Evolutionary conservation across 169 alveolate genomes (phyloP).

Genomic region (Eimeria mitis): DNA sequence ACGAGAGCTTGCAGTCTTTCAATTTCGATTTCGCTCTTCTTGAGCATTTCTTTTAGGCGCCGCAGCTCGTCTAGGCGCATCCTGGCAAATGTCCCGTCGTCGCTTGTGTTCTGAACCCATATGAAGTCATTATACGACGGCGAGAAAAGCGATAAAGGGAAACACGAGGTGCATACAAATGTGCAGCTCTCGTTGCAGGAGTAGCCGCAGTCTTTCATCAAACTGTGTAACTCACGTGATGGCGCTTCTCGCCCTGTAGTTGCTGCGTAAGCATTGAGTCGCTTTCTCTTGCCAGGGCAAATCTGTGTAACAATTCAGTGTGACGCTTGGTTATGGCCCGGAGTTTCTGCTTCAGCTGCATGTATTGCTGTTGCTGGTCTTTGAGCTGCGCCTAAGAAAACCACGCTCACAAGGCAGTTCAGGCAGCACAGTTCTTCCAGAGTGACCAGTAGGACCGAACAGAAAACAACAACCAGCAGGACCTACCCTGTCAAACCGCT

Average conservation of each 20-base stretch:
- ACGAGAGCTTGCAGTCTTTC: slow-evolving; percentile 18
- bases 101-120: slow-evolving; percentile 57
- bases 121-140: not conserved
- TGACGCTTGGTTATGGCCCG: slow-evolving; percentile 48
- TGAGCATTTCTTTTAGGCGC: slow-evolving; percentile 34
- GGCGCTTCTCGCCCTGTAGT: slow-evolving; percentile 46
- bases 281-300: slow-evolving; percentile 50
- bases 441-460: not conserved
- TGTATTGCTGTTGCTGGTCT: slow-evolving; percentile 25
- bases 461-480: not conserved
- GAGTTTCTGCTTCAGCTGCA: slow-evolving; percentile 17
- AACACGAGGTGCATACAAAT: too few relatives aligned
- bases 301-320: slow-evolving; percentile 36
- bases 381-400: slow-evolving; percentile 33
- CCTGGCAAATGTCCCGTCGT: slow-evolving; percentile 43
- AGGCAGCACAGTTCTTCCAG: not conserved
- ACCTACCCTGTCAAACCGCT: not conserved
- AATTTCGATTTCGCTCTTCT: slow-evolving; percentile 11
- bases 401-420: not conserved
- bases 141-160: too few relatives aligned
- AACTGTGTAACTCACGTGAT: not conserved
- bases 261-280: slow-evolving; percentile 40
- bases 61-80: slow-evolving; percentile 24
- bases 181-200: not conserved
- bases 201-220: not conserved